Evolutionary conservation across 2,329 filamentous ascomycete genomes (phyloP).

Genomic region (Pseudocercospora pini-densiflorae): DNA sequence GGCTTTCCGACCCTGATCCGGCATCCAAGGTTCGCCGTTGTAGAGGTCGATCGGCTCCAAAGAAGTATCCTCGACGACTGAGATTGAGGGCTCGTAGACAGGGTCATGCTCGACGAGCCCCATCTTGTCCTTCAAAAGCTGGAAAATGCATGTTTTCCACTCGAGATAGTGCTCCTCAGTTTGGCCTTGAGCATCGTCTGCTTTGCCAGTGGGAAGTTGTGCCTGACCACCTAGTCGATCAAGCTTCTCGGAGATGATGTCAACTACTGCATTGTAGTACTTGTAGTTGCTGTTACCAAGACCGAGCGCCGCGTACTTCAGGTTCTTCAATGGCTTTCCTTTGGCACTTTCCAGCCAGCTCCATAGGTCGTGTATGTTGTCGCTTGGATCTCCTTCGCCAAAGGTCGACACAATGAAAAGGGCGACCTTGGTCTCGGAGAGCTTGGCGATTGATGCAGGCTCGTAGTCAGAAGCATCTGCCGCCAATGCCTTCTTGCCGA

Average conservation of each 20-base stretch:
- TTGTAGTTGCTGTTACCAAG: slow-evolving; percentile 55
- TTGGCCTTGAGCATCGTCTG: slow-evolving; percentile 48
- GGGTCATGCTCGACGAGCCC: slow-evolving; percentile 41
- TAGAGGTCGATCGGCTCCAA: slow-evolving; percentile 36
- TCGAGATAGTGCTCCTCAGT: slow-evolving; percentile 51
- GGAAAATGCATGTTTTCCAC: slow-evolving; percentile 47
- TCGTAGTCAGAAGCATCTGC: slow-evolving; percentile 57
- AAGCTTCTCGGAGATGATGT: slow-evolving; percentile 41
- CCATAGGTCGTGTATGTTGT: slow-evolving; percentile 56
- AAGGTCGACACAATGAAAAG: slow-evolving; percentile 38
- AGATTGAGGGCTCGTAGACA: slow-evolving; percentile 41
- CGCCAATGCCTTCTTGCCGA: slow-evolving; percentile 46
- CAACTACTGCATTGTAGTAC: slow-evolving; percentile 50
- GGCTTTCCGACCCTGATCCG: slow-evolving; percentile 22
- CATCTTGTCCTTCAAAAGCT: slow-evolving; percentile 38
- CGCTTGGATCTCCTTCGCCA: slow-evolving; percentile 41
- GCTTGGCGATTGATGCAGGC: slow-evolving; percentile 19
- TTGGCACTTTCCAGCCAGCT: slow-evolving; percentile 31
- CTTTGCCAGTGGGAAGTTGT: slow-evolving; percentile 42
- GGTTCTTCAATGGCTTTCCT: slow-evolving; percentile 26
- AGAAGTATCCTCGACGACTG: slow-evolving; percentile 35
- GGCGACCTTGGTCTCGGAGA: slow-evolving; percentile 25
- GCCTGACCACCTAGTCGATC: slow-evolving; percentile 41
- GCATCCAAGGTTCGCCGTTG: slow-evolving; percentile 34
- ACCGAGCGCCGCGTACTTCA: slow-evolving; percentile 50